These are phyloP conservation scores for Diphasiastrum complanatum DNA, from an alignment of 83 land plant genomes.

Conservation along the genomic window DNA sequence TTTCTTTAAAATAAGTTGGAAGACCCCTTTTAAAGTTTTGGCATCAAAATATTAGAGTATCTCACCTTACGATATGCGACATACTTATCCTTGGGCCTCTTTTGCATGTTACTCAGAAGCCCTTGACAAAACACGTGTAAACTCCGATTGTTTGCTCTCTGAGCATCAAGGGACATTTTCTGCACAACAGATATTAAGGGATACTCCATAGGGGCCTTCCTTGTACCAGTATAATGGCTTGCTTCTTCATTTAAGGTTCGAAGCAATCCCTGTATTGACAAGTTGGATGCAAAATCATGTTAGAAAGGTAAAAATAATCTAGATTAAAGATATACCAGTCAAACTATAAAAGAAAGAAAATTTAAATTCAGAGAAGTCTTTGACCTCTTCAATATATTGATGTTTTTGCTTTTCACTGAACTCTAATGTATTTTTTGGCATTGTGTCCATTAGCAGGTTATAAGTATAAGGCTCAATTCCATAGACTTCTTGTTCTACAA, in stretches of 20 bases:
- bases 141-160: conserved; percentile 31
- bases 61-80: conserved; percentile 93
- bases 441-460: conserved; percentile 83
- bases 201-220: conserved; percentile 82
- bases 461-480: conserved; percentile 98
- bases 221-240: conserved; percentile 74
- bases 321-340: not conserved
- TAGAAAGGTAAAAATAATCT: not conserved
- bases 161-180: conserved; percentile 46
- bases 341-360: not conserved
- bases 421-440: conserved; percentile 54
- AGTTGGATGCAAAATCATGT: not conserved
- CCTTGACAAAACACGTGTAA: conserved; percentile 42
- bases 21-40: too few relatives aligned
- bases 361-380: conserved; percentile 7
- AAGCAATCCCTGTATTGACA: conserved; percentile 40
- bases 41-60: too few relatives aligned
- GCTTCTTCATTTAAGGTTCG: conserved; percentile 70
- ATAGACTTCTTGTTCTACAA: conserved; percentile 97
- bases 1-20: too few relatives aligned
- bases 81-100: conserved; percentile 76
- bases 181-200: conserved; percentile 65
- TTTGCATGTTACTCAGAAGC: conserved; percentile 53
- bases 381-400: conserved; percentile 80
- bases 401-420: conserved; percentile 56